Percentiles rank a stretch among this genome's conserved stretches.
Conservation (phyloP, 805 yeast genomes). For the Teunomyces funiuensis region DNA sequence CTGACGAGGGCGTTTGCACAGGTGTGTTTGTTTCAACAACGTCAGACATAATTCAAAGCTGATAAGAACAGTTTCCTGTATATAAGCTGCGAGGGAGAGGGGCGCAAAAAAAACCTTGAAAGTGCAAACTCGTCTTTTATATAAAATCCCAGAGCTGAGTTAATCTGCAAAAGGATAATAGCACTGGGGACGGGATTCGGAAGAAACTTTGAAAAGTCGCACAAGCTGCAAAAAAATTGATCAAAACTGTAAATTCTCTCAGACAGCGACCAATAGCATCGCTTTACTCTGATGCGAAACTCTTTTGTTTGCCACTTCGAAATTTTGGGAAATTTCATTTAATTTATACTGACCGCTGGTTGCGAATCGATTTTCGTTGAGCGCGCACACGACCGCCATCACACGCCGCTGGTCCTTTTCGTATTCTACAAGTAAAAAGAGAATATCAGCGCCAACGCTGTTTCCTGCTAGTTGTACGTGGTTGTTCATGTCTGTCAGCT, state of each 20-base stretch:
- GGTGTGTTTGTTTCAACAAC: constrained; percentile 35
- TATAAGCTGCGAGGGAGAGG: constrained; percentile 5
- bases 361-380: constrained; percentile 7
- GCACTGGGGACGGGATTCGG: not conserved
- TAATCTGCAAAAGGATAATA: constrained; percentile 2
- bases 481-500: no score
- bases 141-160: constrained; percentile 4
- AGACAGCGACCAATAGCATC: constrained; percentile 11
- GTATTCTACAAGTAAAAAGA: not conserved
- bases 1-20: constrained; percentile 40
- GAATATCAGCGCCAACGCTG: not conserved
- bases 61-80: not conserved
- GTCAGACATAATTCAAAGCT: constrained; percentile 24
- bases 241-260: constrained; percentile 5
- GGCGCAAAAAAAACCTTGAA: constrained; percentile 1
- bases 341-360: constrained; percentile 11
- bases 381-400: constrained; percentile 9
- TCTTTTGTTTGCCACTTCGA: constrained; percentile 3
- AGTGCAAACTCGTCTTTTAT: constrained; percentile 9
- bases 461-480: not conserved
- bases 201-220: constrained; percentile 1
- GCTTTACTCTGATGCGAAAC: constrained; percentile 6
- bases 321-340: constrained; percentile 8
- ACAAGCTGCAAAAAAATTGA: not conserved
- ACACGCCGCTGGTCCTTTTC: constrained; percentile 3